A percentile compares a stretch with the other conserved stretches of the same genome.
phyloP scores from a whole-genome alignment of 495 filamentous ascomycete species.

The Hypoxylon fuscum region DNA sequence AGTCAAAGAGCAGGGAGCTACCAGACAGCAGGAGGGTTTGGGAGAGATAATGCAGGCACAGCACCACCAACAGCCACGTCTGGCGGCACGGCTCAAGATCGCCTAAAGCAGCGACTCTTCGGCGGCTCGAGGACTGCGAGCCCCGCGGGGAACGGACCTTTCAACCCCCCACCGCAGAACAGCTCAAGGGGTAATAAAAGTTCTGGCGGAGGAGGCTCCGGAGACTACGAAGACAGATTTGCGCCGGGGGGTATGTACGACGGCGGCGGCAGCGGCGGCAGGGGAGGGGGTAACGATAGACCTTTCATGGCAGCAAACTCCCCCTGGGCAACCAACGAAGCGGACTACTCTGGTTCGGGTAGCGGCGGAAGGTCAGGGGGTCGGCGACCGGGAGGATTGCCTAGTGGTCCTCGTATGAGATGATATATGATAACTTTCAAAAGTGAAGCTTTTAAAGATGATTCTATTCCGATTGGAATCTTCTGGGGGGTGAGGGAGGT shows the following conservation, averaged over 20 bases:
- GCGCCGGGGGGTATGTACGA: constrained; percentile 52
- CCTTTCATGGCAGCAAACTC: constrained; percentile 59
- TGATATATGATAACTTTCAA: too few species aligned
- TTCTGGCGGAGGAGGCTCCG: constrained; percentile 42
- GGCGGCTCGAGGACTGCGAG: constrained; percentile 57
- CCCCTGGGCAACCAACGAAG: constrained; percentile 55
- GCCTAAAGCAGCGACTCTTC: constrained; percentile 60
- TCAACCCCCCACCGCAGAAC: constrained; percentile 50
- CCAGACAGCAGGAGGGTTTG: constrained; percentile 57
- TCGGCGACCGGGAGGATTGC: constrained; percentile 50
- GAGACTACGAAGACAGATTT: constrained; percentile 57
- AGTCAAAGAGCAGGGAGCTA: constrained; percentile 79
- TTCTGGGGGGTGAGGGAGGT: too few species aligned
- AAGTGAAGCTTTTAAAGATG: too few species aligned
- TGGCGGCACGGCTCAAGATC: constrained; percentile 55
- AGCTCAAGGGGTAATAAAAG: constrained; percentile 39
- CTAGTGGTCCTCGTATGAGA: constrained; percentile 54
- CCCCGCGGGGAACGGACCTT: constrained; percentile 47
- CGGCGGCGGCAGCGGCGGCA: constrained; percentile 3
- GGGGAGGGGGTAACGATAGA: constrained; percentile 45
- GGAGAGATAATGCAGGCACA: constrained; percentile 42
- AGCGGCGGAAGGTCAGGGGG: constrained; percentile 47
- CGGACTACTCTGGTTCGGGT: constrained; percentile 48
- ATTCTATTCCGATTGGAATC: too few species aligned
- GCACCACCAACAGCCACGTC: constrained; percentile 47